A percentile compares a stretch with the other conserved stretches of the same genome.
Conservation (phyloP, 331 rosid species). For the Arachis monticola region DNA sequence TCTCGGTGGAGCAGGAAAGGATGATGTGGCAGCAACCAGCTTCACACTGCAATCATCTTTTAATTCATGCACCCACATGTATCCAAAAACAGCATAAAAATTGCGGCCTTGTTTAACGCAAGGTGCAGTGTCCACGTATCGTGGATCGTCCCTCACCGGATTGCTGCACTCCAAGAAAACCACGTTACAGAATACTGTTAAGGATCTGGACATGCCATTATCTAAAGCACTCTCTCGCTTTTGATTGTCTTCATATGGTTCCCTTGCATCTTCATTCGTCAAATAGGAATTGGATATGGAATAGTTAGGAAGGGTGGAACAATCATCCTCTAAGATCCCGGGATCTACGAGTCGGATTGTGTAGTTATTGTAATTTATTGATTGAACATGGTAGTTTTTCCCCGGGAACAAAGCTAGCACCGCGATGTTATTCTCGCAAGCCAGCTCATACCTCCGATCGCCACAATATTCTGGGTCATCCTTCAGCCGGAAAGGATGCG, state of each 20-base stretch:
- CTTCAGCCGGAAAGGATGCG: conserved; percentile 28
- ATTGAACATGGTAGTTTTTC: conserved; percentile 26
- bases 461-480: conserved; percentile 28
- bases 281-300: not conserved
- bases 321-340: not conserved
- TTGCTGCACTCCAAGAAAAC: not conserved
- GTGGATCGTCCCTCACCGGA: too few species aligned
- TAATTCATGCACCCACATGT: too few species aligned
- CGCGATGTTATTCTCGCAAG: conserved; percentile 38
- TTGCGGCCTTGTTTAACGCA: too few species aligned
- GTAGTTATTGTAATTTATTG: conserved; percentile 34
- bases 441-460: not conserved
- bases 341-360: conserved; percentile 38
- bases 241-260: not conserved
- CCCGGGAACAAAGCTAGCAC: not conserved
- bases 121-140: too few species aligned
- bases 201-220: too few species aligned
- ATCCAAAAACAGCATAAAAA: too few species aligned
- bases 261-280: too few species aligned
- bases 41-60: too few species aligned
- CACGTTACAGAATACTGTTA: not conserved
- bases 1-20: too few species aligned
- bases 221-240: too few species aligned
- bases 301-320: conserved; percentile 31
- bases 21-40: too few species aligned